Conservation (phyloP, 108 stramenopile genomes). For the Fistulifera pelliculosa region DNA sequence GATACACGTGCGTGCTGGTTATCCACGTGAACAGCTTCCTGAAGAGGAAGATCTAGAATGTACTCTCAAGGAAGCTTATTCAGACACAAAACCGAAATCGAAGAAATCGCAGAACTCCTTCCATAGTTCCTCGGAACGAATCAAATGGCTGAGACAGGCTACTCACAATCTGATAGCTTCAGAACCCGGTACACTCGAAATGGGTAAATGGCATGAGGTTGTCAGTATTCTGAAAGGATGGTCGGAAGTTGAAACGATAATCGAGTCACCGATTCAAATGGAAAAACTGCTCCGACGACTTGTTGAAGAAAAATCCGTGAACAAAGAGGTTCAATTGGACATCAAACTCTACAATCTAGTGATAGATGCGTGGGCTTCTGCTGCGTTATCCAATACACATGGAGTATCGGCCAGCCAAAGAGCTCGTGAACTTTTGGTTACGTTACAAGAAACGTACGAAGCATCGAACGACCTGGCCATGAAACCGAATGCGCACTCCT, state of each 20-base stretch:
- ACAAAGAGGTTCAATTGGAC: conserved; percentile 15
- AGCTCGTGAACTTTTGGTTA: conserved; percentile 27
- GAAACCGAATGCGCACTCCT: conserved; percentile 20
- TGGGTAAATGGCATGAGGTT: conserved; percentile 50
- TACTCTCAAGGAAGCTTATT: too few species aligned
- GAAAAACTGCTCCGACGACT: conserved; percentile 30
- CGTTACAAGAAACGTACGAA: conserved; percentile 26
- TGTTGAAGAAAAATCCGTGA: conserved; percentile 16
- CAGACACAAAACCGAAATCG: too few species aligned
- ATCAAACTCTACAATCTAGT: conserved; percentile 26
- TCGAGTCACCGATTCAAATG: conserved; percentile 28
- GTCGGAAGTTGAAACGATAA: conserved; percentile 18
- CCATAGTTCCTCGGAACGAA: background rate
- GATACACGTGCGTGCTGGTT: too few species aligned
- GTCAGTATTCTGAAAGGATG: conserved; percentile 38
- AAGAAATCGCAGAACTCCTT: too few species aligned
- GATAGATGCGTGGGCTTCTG: conserved; percentile 34
- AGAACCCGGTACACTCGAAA: conserved; percentile 19
- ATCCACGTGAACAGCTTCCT: too few species aligned
- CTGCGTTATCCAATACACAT: conserved; percentile 14
- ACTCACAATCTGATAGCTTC: conserved; percentile 16
- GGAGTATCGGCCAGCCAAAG: conserved; percentile 21
- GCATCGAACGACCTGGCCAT: background rate
- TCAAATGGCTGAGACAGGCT: conserved; percentile 21
- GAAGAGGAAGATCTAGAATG: too few species aligned